phyloP scores from a whole-genome alignment of 352 stramenopile species.

The Paralagenidium karlingii region DNA sequence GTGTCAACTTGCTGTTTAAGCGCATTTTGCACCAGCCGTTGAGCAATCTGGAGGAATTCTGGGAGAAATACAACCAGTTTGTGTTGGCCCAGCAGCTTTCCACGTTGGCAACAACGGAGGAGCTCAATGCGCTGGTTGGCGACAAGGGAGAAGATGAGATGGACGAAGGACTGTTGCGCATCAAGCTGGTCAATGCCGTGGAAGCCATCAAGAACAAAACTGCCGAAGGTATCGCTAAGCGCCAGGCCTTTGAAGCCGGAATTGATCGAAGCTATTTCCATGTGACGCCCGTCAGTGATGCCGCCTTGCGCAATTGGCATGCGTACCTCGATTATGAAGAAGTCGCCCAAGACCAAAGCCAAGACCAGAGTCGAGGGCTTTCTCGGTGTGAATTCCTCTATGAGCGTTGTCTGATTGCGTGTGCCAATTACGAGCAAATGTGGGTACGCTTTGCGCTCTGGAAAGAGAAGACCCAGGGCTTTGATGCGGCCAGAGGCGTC shows the following conservation, averaged over 20 bases:
- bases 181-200: conserved; percentile 72
- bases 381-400: conserved; percentile 51
- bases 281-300: conserved; percentile 50
- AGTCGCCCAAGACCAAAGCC: conserved; percentile 18
- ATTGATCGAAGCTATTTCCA: conserved; percentile 79
- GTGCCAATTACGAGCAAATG: conserved; percentile 74
- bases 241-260: conserved; percentile 53
- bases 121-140: conserved; percentile 31
- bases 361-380: too few relatives aligned
- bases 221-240: conserved; percentile 37
- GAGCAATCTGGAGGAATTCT: conserved; percentile 71
- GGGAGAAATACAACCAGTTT: conserved; percentile 81
- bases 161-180: conserved; percentile 66
- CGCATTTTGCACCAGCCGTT: conserved; percentile 55
- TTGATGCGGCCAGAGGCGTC: conserved; percentile 47
- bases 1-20: conserved; percentile 72
- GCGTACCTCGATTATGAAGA: conserved; percentile 73
- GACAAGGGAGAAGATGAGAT: conserved; percentile 45
- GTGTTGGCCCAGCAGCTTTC: conserved; percentile 56
- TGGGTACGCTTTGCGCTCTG: conserved; percentile 62
- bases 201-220: conserved; percentile 62
- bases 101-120: conserved; percentile 41
- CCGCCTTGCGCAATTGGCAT: conserved; percentile 69
- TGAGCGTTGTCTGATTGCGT: conserved; percentile 69
- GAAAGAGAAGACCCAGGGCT: conserved; percentile 35